Evolutionary conservation across 441 rosid genomes (phyloP).

Genomic region (Melastoma candidum): DNA sequence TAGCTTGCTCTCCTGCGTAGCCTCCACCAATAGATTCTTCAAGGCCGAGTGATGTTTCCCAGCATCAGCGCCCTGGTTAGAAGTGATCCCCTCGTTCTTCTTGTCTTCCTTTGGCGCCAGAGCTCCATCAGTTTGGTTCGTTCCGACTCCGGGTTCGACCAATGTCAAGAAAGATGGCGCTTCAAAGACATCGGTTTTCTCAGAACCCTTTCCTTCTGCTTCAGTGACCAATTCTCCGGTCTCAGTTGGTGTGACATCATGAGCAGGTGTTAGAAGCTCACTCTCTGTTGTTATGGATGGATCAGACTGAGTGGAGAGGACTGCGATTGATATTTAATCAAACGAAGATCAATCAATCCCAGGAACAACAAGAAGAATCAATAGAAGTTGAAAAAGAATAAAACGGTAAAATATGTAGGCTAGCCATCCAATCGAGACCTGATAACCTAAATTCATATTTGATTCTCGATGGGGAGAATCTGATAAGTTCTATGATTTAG

Average conservation of each 20-base stretch:
- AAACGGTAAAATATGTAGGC: not conserved
- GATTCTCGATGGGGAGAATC: too few relatives aligned
- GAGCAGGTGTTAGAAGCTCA: constrained; percentile 24
- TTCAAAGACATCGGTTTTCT: constrained; percentile 36
- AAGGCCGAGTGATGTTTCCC: constrained; percentile 49
- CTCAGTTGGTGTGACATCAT: constrained; percentile 19
- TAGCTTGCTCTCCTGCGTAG: constrained; percentile 29
- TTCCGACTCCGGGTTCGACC: constrained; percentile 28
- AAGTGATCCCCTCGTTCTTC: constrained; percentile 65
- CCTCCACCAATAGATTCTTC: constrained; percentile 60
- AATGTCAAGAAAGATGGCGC: constrained; percentile 56
- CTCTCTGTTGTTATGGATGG: constrained; percentile 24
- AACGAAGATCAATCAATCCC: constrained; percentile 3
- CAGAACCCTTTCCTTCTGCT: constrained; percentile 16
- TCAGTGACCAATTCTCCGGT: constrained; percentile 18
- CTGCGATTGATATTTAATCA: constrained; percentile 27
- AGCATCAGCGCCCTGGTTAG: constrained; percentile 56
- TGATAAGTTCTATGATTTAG: constrained; percentile 13
- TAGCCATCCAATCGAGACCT: too few relatives aligned
- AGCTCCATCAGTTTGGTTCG: constrained; percentile 15
- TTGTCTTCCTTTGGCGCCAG: constrained; percentile 36
- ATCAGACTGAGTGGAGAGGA: constrained; percentile 51
- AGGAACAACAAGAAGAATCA: not conserved
- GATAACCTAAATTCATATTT: too few relatives aligned
- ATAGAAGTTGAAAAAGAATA: constrained; percentile 4